Evolutionary conservation across 768 basidiomycete species (phyloP).

Genomic region (Clathrus columnatus): DNA sequence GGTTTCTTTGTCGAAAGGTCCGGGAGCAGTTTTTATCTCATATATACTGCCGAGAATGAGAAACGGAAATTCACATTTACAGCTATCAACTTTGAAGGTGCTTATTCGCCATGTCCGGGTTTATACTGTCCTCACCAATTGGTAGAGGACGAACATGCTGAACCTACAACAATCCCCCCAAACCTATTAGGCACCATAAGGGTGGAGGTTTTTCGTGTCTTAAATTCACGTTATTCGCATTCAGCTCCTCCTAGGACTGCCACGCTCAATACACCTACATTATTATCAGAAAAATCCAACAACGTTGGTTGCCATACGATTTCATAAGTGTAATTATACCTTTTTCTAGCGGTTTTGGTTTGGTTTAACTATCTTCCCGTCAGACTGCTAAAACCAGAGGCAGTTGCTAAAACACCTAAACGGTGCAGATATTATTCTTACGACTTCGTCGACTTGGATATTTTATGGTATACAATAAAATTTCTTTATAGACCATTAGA

Average conservation of each 20-base stretch:
- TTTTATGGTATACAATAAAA: too few species aligned
- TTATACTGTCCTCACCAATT: too few species aligned
- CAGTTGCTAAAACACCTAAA: neutral
- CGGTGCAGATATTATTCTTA: too few species aligned
- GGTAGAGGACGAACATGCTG: too few species aligned
- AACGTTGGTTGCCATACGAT: neutral
- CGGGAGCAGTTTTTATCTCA: neutral
- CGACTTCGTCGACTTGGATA: too few species aligned
- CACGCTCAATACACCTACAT: neutral
- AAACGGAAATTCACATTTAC: neutral
- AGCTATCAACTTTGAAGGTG: neutral
- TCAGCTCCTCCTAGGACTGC: neutral
- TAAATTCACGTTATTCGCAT: neutral
- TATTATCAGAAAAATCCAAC: neutral
- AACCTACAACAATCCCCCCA: neutral
- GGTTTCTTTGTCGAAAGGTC: neutral
- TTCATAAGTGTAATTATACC: too few species aligned
- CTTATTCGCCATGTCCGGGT: too few species aligned
- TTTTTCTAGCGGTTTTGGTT: neutral
- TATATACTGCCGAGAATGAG: neutral
- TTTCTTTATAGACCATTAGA: neutral
- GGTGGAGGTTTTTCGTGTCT: neutral
- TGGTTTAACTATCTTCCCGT: neutral
- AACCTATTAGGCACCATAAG: neutral
- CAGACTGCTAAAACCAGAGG: neutral